Evolutionary conservation across 176 grass and related monocot species (phyloP).

Genomic region (Aegilops tauschii): DNA sequence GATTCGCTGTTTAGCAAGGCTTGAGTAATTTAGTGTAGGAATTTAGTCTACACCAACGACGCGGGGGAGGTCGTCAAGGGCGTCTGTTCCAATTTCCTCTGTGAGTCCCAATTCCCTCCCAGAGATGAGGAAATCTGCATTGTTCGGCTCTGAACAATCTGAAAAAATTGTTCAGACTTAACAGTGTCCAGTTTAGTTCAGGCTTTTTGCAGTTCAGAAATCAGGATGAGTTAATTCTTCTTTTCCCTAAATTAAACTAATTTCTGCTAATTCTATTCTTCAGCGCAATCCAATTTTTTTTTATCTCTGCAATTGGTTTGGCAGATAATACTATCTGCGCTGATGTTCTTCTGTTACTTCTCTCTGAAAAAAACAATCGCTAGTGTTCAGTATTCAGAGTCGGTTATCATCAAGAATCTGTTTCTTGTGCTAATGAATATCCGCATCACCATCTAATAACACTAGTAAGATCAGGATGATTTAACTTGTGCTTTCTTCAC

Average conservation of each 20-base stretch:
- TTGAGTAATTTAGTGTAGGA: too few species aligned
- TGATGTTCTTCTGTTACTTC: neutral
- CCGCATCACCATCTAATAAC: too few species aligned
- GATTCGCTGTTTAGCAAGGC: too few species aligned
- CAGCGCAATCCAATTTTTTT: neutral
- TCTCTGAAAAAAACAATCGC: neutral
- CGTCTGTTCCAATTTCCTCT: conserved; percentile 95
- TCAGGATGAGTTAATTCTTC: neutral
- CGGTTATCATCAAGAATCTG: neutral
- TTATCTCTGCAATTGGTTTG: neutral
- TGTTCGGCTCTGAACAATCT: neutral
- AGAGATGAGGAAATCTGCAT: neutral
- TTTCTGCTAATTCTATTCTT: neutral
- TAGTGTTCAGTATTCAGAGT: neutral
- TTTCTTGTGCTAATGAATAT: neutral
- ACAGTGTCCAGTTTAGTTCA: neutral
- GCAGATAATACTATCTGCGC: too few species aligned
- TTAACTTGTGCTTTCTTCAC: too few species aligned
- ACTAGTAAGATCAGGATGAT: too few species aligned
- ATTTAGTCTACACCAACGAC: conserved; percentile 90
- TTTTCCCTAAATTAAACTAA: neutral
- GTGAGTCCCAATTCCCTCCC: conserved; percentile 29
- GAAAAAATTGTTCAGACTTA: neutral
- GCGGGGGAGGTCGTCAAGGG: conserved; percentile 87
- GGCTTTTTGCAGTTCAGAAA: neutral